A percentile compares a stretch with the other conserved stretches of the same genome.
Evolutionary conservation across 345 rosid genomes (phyloP).

Genomic region (Xanthoceras sorbifolium): DNA sequence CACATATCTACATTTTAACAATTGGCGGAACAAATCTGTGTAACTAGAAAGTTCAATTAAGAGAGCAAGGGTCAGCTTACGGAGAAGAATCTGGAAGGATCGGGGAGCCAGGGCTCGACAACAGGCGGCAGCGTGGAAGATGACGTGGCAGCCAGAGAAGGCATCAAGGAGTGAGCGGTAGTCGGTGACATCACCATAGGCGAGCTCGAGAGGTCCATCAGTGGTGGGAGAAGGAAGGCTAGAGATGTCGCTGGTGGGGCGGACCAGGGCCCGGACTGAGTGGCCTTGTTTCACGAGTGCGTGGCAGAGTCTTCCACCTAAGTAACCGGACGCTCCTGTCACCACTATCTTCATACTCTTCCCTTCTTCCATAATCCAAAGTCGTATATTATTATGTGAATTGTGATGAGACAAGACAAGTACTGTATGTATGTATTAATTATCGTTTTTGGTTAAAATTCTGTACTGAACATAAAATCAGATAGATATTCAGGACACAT

Average conservation of each 20-base stretch:
- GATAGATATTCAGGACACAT: too few species aligned
- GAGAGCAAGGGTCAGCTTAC: conserved; percentile 39
- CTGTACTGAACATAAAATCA: too few species aligned
- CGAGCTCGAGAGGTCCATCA: conserved; percentile 47
- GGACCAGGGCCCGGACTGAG: conserved; percentile 76
- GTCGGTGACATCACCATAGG: conserved; percentile 85
- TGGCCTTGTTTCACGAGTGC: conserved; percentile 60
- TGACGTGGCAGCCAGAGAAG: conserved; percentile 64
- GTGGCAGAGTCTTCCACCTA: conserved; percentile 80
- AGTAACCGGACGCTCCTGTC: conserved; percentile 84
- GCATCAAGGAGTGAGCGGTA: conserved; percentile 55
- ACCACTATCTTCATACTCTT: conserved; percentile 58
- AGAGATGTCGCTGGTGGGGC: conserved; percentile 80
- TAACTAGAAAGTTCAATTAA: neutral
- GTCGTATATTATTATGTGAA: too few species aligned
- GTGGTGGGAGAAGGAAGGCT: conserved; percentile 41
- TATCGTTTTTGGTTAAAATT: too few species aligned
- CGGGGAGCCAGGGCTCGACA: conserved; percentile 95
- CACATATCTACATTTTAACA: neutral
- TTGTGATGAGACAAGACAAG: too few species aligned
- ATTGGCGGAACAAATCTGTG: neutral
- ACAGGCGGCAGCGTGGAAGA: conserved; percentile 88
- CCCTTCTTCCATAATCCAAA: neutral
- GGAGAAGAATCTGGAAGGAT: conserved; percentile 68
- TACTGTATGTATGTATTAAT: too few species aligned